Base-by-base conservation (phyloP, 805 yeast genomes). In the Candida takata region DNA sequence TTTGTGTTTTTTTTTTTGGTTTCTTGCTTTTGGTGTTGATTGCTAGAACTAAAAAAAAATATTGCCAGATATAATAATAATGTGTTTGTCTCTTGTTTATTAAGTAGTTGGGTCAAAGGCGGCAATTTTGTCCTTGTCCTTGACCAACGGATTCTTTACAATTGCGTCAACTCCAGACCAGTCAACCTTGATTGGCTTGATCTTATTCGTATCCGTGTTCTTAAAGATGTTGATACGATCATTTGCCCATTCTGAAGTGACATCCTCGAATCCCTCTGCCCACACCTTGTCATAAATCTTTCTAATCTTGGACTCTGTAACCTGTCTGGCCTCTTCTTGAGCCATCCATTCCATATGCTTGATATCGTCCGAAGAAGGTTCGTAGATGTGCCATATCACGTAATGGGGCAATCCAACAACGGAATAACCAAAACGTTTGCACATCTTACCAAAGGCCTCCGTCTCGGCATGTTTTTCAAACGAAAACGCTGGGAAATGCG, bases 391-490 rank as follows among this genome's bases (percentile, higher is more conserved):
- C 97, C 97, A 90, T 38, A 90, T 83, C 29, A 86, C 95, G 57
- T 90, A 90, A 63, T 90, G 97, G 13, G 96, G 95, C 48, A 90
- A 68, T 0, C 97, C 97, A 42, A 79, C 74, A 24, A 90, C 97
- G n/a, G 79, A 71, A 58, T 73, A 84, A 3, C 88, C 87, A 95
- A 88, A 84, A 49, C 79, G 67, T 49, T 84, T 79, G 47, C 86
- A 77, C 71, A 90, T 69, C 58, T 85, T 87, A 35, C 95, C 98
- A 60, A 92, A 90, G 0, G 95, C 97, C 61, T 90, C 98, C 3
- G 98, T 90, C 60, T 90, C 98, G 3, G 97, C 98, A 57, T 90
- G 98, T 51, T 85, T 86, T 59, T 85, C 84, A 59, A 87, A 90
- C 25, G 96, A 84, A 56, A 90, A 90, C 1, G 96, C 97, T 7